phyloP scores from a whole-genome alignment of 805 yeast species.

The Metschnikowia peoriensis region DNA sequence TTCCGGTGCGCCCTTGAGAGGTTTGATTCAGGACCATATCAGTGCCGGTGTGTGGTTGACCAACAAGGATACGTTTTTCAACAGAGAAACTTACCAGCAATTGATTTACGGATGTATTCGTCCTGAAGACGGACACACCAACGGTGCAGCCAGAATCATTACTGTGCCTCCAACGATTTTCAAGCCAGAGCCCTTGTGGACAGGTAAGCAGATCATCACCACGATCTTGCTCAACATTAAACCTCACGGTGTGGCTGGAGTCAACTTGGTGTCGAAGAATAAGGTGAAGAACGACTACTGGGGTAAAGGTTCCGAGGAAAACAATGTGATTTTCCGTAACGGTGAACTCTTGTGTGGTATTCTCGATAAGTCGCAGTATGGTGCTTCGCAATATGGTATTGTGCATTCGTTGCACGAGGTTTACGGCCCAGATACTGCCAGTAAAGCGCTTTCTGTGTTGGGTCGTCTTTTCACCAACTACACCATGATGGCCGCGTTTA shows the following conservation, averaged over 20 bases:
- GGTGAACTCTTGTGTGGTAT: constrained; percentile 93
- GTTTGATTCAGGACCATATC: constrained; percentile 97
- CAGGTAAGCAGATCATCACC: constrained; percentile 95
- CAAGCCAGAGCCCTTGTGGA: constrained; percentile 92
- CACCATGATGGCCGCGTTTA: constrained; percentile 87
- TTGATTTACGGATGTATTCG: constrained; percentile 89
- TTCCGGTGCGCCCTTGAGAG: constrained; percentile 97
- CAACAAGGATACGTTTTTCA: constrained; percentile 85
- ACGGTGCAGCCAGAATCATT: constrained; percentile 55
- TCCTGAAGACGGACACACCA: constrained; percentile 96
- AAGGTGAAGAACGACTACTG: constrained; percentile 94
- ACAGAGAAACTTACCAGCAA: constrained; percentile 90
- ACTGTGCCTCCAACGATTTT: constrained; percentile 87
- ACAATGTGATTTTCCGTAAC: constrained; percentile 76
- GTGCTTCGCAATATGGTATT: constrained; percentile 95
- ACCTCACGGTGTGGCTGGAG: constrained; percentile 86
- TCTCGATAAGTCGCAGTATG: constrained; percentile 96
- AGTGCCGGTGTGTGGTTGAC: constrained; percentile 99
- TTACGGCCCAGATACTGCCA: constrained; percentile 89
- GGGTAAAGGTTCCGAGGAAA: constrained; percentile 83
- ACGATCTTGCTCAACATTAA: constrained; percentile 88
- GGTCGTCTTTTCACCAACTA: constrained; percentile 95
- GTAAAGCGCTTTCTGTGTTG: constrained; percentile 83
- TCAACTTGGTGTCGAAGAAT: constrained; percentile 78
- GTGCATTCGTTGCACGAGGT: constrained; percentile 96